phyloP scores from a whole-genome alignment of 192 early-diverging fungal genomes.

The Linnemannia elongata region DNA sequence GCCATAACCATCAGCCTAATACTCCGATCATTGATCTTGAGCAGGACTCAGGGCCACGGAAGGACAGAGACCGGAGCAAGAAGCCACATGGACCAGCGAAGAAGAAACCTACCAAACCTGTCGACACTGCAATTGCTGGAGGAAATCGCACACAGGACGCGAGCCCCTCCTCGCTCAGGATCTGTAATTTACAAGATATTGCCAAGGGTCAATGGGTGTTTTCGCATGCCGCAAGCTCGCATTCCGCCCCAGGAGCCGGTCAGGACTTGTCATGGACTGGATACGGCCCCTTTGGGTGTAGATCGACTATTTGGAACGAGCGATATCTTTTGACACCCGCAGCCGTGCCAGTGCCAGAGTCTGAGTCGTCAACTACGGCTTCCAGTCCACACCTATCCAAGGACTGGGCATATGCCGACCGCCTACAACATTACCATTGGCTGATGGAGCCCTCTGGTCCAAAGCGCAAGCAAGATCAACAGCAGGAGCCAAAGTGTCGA shows the following conservation, averaged over 20 bases:
- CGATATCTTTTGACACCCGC: conserved; percentile 46
- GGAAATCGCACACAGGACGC: neutral
- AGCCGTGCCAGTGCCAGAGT: too few relatives aligned
- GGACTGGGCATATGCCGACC: conserved; percentile 25
- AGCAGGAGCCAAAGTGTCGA: conserved; percentile 3
- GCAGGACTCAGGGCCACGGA: conserved; percentile 11
- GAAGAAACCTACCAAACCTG: neutral
- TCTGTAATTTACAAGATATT: conserved; percentile 41
- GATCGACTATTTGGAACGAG: conserved; percentile 52
- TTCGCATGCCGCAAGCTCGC: neutral
- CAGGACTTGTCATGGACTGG: conserved; percentile 45
- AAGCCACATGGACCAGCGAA: conserved; percentile 5
- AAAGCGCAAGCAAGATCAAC: neutral
- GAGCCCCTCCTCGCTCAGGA: neutral
- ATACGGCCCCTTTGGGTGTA: conserved; percentile 37
- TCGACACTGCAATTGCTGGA: neutral
- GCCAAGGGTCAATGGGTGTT: conserved; percentile 29
- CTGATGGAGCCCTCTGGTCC: neutral
- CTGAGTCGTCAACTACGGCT: neutral
- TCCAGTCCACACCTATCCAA: neutral
- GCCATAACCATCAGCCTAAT: neutral
- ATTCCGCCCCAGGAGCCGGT: neutral
- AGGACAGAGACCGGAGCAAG: conserved; percentile 33
- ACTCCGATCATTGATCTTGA: neutral
- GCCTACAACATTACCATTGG: conserved; percentile 19